phyloP scores from a whole-genome alignment of 176 grass and related monocot species.

The Pharus latifolius region DNA sequence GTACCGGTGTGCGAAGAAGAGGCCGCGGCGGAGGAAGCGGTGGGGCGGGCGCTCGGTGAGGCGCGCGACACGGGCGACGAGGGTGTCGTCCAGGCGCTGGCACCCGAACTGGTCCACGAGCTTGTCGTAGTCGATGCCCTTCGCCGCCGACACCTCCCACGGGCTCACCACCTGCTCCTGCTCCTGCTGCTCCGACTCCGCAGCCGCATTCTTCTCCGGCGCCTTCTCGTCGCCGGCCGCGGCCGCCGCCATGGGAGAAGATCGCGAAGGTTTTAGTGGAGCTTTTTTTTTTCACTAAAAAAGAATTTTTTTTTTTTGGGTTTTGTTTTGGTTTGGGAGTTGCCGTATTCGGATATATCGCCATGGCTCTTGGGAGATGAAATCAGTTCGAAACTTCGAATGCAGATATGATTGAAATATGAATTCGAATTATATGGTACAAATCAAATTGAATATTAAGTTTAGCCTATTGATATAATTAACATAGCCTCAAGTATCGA shows the following conservation, averaged over 20 bases:
- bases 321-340: no score
- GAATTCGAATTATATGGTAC: no score
- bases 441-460: no score
- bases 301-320: no score
- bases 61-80: conserved; percentile 45
- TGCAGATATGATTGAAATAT: no score
- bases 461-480: no score
- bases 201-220: background rate
- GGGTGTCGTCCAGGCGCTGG: conserved; percentile 47
- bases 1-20: conserved; percentile 92
- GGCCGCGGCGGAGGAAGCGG: conserved; percentile 66
- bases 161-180: conserved; percentile 85
- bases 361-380: no score
- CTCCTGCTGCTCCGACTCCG: background rate
- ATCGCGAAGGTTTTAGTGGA: background rate
- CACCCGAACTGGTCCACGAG: conserved; percentile 88
- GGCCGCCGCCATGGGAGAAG: background rate
- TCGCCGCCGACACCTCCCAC: conserved; percentile 87
- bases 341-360: no score
- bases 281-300: no score
- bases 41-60: conserved; percentile 51
- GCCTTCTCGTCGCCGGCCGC: background rate
- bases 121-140: conserved; percentile 97
- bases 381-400: no score
- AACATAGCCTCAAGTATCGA: no score